phyloP scores from a whole-genome alignment of 1,139 yeast species.

The Debaryomyces sp. region DNA sequence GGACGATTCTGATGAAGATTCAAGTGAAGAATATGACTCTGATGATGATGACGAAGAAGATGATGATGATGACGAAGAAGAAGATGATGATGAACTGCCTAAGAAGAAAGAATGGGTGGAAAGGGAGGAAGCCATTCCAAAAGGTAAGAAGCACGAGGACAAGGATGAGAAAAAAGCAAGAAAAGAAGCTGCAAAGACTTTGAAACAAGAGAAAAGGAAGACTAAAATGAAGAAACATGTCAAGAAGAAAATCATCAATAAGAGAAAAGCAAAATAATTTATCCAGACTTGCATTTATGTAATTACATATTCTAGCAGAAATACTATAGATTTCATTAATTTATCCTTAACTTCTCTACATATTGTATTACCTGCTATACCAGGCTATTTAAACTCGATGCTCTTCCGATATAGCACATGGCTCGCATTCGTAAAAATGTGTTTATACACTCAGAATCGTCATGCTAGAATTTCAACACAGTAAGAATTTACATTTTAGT shows the following conservation, averaged over 20 bases:
- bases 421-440: no score
- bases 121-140: slow-evolving; percentile 37
- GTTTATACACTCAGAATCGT: not conserved
- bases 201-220: slow-evolving; percentile 84
- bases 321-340: not conserved
- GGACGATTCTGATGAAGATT: slow-evolving; percentile 37
- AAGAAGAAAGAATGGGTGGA: slow-evolving; percentile 46
- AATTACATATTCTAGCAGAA: not conserved
- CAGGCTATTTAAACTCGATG: no score
- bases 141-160: slow-evolving; percentile 81
- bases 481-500: no score
- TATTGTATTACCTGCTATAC: not conserved
- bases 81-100: slow-evolving; percentile 22
- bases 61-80: no score
- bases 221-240: slow-evolving; percentile 90
- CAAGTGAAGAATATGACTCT: slow-evolving; percentile 19
- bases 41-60: slow-evolving; percentile 39
- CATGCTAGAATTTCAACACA: not conserved
- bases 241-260: slow-evolving; percentile 75
- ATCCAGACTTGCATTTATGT: not conserved
- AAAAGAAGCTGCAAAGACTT: slow-evolving; percentile 81
- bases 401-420: no score
- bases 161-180: slow-evolving; percentile 83
- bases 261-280: slow-evolving; percentile 38
- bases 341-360: not conserved